Base-by-base conservation (phyloP, 805 yeast species). In the Saccharomycopsis olivae region DNA sequence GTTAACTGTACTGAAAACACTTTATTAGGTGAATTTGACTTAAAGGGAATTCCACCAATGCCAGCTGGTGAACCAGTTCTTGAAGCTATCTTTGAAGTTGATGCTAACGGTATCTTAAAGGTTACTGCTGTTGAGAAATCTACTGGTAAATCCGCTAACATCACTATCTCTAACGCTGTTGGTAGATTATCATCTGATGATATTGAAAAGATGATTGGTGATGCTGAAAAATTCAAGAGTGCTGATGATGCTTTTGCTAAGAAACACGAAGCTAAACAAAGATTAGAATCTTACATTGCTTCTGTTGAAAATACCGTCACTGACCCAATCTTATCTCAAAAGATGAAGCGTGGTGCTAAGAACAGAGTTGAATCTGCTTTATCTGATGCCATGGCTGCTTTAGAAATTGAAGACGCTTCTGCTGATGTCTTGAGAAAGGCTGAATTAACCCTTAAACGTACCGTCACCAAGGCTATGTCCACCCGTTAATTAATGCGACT, bases 391-490 rank as follows among this genome's bases (percentile, higher is more conserved):
- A 70, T 89, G 73, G 94, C 95, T 61, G 88, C 96, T 66, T 82
- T 89, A 64, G 95, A 88, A 74, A 73, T 92, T 53, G 95, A 89
- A 75, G 97, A 92, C 56, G 21, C 13, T 29, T 61, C 94, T 58
- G 89, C 96, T 65, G 98, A 92, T 64, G 96, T 88, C 70, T 78
- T 73, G 75, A 85, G 97, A 82, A 92, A 86, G 82, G 97, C 98
- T 63, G 97, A 92, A 78, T 86, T 92, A 67, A 80, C 87, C 68
- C 84, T 92, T 68, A 92, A 92, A 87, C 85, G 98, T 72, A 96
- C 89, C 63, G 96, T 89, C 67, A 89, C 96, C 77, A 89, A 87
- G 78, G 96, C 96, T 68, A 84, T 88, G 87, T 83, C 96, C 59
- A 76, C 96, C 68, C 96, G 96, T 78, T 83, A 81, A 78, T 69